phyloP scores from a whole-genome alignment of 2,329 filamentous ascomycete genomes.

The Capronia americana region DNA sequence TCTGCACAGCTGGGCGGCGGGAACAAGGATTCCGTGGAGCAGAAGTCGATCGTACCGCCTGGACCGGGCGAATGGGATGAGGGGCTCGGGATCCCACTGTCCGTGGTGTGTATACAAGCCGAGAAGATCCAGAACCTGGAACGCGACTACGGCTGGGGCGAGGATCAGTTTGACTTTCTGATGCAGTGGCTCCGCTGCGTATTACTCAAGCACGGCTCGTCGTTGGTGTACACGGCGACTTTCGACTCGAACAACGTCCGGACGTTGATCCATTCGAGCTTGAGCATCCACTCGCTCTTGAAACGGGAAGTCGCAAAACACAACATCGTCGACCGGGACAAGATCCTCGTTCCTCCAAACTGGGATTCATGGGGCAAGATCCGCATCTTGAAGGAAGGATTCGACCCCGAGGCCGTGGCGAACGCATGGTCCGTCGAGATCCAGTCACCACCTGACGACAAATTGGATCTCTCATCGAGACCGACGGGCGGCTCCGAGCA shows the following conservation, averaged over 20 bases:
- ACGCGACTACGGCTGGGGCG: conserved; percentile 86
- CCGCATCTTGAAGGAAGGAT: conserved; percentile 84
- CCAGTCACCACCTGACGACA: conserved; percentile 57
- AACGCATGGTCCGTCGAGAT: conserved; percentile 86
- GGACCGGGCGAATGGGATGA: conserved; percentile 95
- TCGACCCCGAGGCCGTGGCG: conserved; percentile 87
- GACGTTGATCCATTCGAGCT: conserved; percentile 79
- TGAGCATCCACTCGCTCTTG: conserved; percentile 83
- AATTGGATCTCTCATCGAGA: conserved; percentile 37
- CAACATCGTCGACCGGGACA: conserved; percentile 91
- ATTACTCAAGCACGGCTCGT: conserved; percentile 84
- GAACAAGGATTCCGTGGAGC: conserved; percentile 55
- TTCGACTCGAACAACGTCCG: conserved; percentile 78
- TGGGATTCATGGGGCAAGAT: conserved; percentile 99
- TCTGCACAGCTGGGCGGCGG: conserved; percentile 69
- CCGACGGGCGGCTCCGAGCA: conserved; percentile 37
- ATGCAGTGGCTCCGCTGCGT: conserved; percentile 91
- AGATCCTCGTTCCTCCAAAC: conserved; percentile 91
- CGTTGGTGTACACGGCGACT: conserved; percentile 82
- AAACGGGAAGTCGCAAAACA: conserved; percentile 81
- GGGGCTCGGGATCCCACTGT: conserved; percentile 81
- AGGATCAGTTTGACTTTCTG: conserved; percentile 95
- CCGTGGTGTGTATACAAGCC: conserved; percentile 90
- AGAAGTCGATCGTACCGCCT: conserved; percentile 57
- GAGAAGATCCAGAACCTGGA: conserved; percentile 91